A percentile compares a stretch with the other conserved stretches of the same genome.
Conservation (phyloP, 1,284 basidiomycete genomes). For the Mycocalia duriaeana region DNA sequence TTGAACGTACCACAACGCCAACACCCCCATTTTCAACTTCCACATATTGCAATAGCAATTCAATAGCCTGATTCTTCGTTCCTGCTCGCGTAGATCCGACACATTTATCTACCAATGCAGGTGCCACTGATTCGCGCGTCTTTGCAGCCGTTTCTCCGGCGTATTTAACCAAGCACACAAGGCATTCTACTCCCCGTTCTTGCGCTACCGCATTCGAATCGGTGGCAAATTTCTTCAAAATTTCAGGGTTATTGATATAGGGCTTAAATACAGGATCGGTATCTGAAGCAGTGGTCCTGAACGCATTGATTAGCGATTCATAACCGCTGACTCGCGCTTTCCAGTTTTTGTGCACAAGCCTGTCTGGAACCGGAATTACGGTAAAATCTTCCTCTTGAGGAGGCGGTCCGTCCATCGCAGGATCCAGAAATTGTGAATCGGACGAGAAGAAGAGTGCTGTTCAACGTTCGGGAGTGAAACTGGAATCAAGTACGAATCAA, state of each 20-base stretch:
- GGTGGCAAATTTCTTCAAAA: slow-evolving; percentile 82
- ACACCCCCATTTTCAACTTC: slow-evolving; percentile 91
- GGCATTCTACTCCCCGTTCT: slow-evolving; percentile 91
- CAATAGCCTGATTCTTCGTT: slow-evolving; percentile 87
- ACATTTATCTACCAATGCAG: slow-evolving; percentile 93
- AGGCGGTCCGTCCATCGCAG: slow-evolving; percentile 80
- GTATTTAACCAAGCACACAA: slow-evolving; percentile 83
- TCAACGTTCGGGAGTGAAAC: too few species aligned
- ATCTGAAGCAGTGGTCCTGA: slow-evolving; percentile 86
- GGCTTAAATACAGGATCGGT: slow-evolving; percentile 91
- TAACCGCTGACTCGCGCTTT: slow-evolving; percentile 95
- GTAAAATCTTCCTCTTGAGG: slow-evolving; percentile 94
- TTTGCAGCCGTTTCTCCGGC: slow-evolving; percentile 85
- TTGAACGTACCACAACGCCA: slow-evolving; percentile 77
- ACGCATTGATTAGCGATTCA: slow-evolving; percentile 81
- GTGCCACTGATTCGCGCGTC: slow-evolving; percentile 79
- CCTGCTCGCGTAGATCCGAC: slow-evolving; percentile 88
- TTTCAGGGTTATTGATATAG: slow-evolving; percentile 73
- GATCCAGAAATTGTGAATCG: slow-evolving; percentile 3
- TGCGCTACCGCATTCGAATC: slow-evolving; percentile 97
- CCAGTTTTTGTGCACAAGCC: slow-evolving; percentile 95
- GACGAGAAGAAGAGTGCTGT: too few species aligned
- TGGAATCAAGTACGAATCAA: too few species aligned
- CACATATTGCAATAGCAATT: slow-evolving; percentile 85
- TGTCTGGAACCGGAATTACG: slow-evolving; percentile 73